These are phyloP conservation scores for Clitoria ternatea DNA, from an alignment of 306 rosid species.

Conservation along the genomic window DNA sequence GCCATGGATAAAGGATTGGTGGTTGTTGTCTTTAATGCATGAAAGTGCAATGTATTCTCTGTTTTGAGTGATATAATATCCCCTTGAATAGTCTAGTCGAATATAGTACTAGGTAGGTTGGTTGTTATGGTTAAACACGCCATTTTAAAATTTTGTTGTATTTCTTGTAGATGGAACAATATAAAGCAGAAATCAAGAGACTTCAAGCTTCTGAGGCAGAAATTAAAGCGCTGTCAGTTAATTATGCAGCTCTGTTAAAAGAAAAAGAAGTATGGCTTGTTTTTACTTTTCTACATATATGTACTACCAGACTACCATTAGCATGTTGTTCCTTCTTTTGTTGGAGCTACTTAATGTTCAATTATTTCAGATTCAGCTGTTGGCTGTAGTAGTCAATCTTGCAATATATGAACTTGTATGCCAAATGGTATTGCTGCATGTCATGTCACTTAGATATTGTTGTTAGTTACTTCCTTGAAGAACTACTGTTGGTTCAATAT, in stretches of 20 bases:
- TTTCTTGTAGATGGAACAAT: conserved; percentile 64
- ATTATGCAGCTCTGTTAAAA: conserved; percentile 87
- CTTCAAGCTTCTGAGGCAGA: conserved; percentile 93
- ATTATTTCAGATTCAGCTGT: neutral
- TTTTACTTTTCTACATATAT: neutral
- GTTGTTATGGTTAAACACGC: neutral
- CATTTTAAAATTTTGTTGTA: neutral
- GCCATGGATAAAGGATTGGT: neutral
- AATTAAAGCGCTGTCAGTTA: conserved; percentile 82
- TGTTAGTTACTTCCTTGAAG: neutral
- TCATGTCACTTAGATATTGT: neutral
- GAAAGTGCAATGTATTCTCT: neutral
- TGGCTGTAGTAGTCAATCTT: neutral
- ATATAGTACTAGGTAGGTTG: neutral
- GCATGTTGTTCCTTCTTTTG: neutral
- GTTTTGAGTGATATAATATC: neutral
- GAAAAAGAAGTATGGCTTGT: conserved; percentile 68
- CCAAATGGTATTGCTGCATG: neutral
- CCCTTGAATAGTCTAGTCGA: neutral
- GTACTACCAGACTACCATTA: no score
- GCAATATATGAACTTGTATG: neutral
- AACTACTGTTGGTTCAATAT: conserved; percentile 2
- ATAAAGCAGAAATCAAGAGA: conserved; percentile 71
- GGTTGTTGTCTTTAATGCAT: neutral
- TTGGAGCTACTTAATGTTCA: conserved; percentile 10